phyloP scores from a whole-genome alignment of 192 early-diverging fungal genomes.

The Paraglomus brasilianum region DNA sequence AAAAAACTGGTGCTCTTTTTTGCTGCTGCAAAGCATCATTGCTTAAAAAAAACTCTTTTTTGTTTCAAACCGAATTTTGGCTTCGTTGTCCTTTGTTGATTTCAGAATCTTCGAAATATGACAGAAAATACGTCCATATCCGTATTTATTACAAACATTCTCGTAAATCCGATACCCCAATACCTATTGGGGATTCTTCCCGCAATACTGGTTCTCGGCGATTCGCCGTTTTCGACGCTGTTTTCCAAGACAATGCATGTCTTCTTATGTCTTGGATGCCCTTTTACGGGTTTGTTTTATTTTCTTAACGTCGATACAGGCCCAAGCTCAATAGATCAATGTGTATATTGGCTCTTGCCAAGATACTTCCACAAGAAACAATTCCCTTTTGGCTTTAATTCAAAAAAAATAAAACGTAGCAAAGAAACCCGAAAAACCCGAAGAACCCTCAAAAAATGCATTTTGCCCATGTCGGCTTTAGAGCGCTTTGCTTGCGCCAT shows the following conservation, averaged over 20 bases:
- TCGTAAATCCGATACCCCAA: conserved; percentile 11
- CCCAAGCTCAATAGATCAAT: too few relatives aligned
- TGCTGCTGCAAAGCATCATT: too few relatives aligned
- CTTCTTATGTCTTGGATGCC: conserved; percentile 8
- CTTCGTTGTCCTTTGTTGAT: too few relatives aligned
- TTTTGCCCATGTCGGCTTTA: neutral
- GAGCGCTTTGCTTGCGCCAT: neutral
- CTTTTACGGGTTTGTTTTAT: conserved; percentile 2
- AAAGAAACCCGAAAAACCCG: too few relatives aligned
- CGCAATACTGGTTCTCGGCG: neutral
- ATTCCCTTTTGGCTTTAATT: conserved; percentile 8
- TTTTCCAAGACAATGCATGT: neutral
- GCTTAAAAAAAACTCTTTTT: too few relatives aligned
- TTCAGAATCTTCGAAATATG: too few relatives aligned
- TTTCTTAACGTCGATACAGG: neutral
- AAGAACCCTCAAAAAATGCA: neutral
- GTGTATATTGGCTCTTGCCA: conserved; percentile 7
- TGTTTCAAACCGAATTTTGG: too few relatives aligned
- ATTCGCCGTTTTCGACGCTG: neutral
- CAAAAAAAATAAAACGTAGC: neutral
- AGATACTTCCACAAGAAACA: neutral
- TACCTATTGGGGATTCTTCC: conserved; percentile 4
- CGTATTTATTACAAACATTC: too few relatives aligned
- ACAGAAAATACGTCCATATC: too few relatives aligned
- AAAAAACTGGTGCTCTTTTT: too few relatives aligned